These are phyloP conservation scores for Sporobolomyces roseus DNA, from an alignment of 768 basidiomycete genomes.

Conservation along the genomic window DNA sequence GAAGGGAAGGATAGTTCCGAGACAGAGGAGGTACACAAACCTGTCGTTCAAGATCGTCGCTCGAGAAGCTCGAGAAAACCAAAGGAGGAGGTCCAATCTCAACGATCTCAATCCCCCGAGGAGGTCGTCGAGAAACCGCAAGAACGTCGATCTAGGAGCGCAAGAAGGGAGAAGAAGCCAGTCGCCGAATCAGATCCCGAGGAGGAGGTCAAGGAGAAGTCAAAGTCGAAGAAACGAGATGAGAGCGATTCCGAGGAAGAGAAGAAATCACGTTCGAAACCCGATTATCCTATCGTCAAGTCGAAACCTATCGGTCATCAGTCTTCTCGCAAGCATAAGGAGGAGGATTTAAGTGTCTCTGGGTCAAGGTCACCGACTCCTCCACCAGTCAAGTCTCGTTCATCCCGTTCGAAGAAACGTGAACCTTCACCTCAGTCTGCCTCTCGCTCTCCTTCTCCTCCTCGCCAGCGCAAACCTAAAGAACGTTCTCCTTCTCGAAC, in stretches of 20 bases:
- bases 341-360: not conserved
- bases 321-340: not conserved
- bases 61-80: constrained; percentile 2
- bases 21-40: no score
- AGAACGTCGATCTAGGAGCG: not conserved
- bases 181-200: not conserved
- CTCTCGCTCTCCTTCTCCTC: not conserved
- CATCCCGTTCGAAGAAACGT: constrained; percentile 4
- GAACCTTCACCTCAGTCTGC: constrained; percentile 3
- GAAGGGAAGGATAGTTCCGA: no score
- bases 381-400: constrained; percentile 3
- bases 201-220: constrained; percentile 1
- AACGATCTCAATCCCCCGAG: not conserved
- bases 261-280: not conserved
- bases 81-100: not conserved
- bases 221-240: not conserved
- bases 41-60: no score
- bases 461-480: not conserved
- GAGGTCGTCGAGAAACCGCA: not conserved
- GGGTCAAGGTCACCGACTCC: not conserved
- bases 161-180: not conserved
- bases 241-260: not conserved
- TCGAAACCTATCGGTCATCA: constrained; percentile 14
- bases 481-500: not conserved
- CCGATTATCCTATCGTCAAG: constrained; percentile 23